Evolutionary conservation across 495 filamentous ascomycete genomes (phyloP).

Genomic region (Talaromyces borbonicus): DNA sequence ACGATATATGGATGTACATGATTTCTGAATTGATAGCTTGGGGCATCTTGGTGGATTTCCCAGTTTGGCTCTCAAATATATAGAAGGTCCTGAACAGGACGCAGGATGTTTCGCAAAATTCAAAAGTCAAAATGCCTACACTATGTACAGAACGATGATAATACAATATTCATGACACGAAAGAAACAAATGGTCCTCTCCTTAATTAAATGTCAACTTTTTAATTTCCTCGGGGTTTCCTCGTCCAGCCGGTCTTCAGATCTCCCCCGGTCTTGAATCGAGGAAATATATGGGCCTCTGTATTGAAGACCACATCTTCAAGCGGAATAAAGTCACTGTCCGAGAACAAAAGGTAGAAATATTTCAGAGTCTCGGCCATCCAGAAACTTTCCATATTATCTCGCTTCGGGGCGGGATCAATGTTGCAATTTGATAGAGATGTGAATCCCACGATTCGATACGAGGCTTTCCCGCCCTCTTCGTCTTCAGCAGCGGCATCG

Average conservation of each 20-base stretch:
- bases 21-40: no score
- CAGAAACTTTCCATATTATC: slow-evolving; percentile 96
- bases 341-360: slow-evolving; percentile 92
- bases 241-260: slow-evolving; percentile 80
- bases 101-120: no score
- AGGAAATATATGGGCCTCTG: slow-evolving; percentile 88
- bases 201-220: no score
- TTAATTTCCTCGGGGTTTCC: slow-evolving; percentile 46
- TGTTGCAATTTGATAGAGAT: slow-evolving; percentile 65
- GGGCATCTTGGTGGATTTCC: no score
- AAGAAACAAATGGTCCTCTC: neutral
- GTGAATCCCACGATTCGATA: slow-evolving; percentile 55
- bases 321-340: slow-evolving; percentile 73
- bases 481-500: slow-evolving; percentile 24
- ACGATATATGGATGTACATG: no score
- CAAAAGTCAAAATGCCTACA: no score
- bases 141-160: neutral
- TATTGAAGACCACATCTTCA: slow-evolving; percentile 84
- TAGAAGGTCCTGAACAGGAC: no score
- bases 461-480: neutral
- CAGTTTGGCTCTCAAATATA: no score
- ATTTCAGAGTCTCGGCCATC: slow-evolving; percentile 98
- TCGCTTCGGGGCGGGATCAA: slow-evolving; percentile 48
- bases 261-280: slow-evolving; percentile 69
- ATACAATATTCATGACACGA: neutral